Percentiles rank a stretch among this genome's conserved stretches.
phyloP scores from a whole-genome alignment of 2,329 filamentous ascomycete species.

The Xylariomycetidae sp. region DNA sequence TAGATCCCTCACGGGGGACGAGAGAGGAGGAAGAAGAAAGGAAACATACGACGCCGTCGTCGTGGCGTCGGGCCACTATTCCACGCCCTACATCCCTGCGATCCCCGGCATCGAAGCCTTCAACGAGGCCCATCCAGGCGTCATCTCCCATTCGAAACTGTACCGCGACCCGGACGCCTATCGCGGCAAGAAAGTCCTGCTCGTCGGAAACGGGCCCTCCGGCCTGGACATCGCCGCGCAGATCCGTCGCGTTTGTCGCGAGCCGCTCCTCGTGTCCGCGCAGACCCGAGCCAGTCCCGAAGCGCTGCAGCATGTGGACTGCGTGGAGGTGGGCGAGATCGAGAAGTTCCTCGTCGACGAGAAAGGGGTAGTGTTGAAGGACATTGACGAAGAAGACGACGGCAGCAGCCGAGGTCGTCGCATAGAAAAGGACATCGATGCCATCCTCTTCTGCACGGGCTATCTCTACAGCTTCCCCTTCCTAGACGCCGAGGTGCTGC shows the following conservation, averaged over 20 bases:
- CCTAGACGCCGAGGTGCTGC: constrained; percentile 40
- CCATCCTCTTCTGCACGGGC: constrained; percentile 81
- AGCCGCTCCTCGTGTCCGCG: constrained; percentile 62
- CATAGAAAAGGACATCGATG: constrained; percentile 59
- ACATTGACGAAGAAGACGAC: constrained; percentile 53
- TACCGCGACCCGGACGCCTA: constrained; percentile 67
- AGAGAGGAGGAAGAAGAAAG: constrained; percentile 29
- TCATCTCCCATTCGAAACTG: constrained; percentile 72
- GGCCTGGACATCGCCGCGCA: constrained; percentile 80
- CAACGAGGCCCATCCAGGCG: constrained; percentile 51
- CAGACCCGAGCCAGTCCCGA: constrained; percentile 44
- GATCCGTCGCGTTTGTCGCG: constrained; percentile 56
- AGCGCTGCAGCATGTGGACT: constrained; percentile 36
- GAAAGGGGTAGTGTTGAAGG: constrained; percentile 56
- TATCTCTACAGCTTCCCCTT: constrained; percentile 87
- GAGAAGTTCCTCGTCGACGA: constrained; percentile 48
- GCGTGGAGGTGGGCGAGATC: constrained; percentile 51
- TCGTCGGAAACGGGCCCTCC: constrained; percentile 81
- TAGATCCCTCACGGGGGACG: constrained; percentile 40
- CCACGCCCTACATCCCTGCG: constrained; percentile 64
- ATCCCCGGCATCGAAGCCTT: constrained; percentile 53
- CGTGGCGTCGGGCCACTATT: constrained; percentile 72
- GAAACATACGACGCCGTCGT: constrained; percentile 69
- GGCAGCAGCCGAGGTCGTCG: too few relatives aligned
- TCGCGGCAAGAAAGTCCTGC: constrained; percentile 66